Percentiles rank a stretch among this genome's conserved stretches.
Conservation (phyloP, 352 stramenopile genomes). For the Globisporangium lucens region DNA sequence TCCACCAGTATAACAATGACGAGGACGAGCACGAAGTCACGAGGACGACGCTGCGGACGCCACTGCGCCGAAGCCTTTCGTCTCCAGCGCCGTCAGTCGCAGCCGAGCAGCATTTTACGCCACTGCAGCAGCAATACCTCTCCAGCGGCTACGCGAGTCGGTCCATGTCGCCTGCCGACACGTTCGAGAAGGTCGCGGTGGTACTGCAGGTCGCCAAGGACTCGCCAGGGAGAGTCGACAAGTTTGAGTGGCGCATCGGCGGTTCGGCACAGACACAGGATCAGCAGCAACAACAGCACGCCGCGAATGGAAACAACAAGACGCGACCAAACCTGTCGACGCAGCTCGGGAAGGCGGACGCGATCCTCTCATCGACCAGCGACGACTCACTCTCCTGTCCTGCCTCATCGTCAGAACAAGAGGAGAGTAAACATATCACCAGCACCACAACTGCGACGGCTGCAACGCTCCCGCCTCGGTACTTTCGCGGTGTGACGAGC, state of each 20-base stretch:
- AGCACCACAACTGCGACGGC: not conserved
- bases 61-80: constrained; percentile 31
- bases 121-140: constrained; percentile 14
- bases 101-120: constrained; percentile 24
- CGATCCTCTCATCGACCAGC: not conserved
- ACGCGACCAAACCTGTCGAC: constrained; percentile 7
- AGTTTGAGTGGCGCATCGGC: constrained; percentile 53
- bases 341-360: constrained; percentile 7
- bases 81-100: constrained; percentile 19
- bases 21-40: constrained; percentile 1
- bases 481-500: constrained; percentile 45
- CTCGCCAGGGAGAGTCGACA: constrained; percentile 56
- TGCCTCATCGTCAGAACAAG: not conserved
- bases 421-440: not conserved
- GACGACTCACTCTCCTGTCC: not conserved
- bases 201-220: constrained; percentile 39
- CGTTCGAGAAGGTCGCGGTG: constrained; percentile 57
- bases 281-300: not conserved
- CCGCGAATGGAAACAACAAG: not conserved
- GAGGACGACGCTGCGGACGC: constrained; percentile 32
- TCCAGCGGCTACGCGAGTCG: constrained; percentile 21
- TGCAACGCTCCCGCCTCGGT: constrained; percentile 51
- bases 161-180: constrained; percentile 53
- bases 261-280: not conserved
- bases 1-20: constrained; percentile 11